Conservation (phyloP, 257 asterid species). For the Solanum chiquidenum region DNA sequence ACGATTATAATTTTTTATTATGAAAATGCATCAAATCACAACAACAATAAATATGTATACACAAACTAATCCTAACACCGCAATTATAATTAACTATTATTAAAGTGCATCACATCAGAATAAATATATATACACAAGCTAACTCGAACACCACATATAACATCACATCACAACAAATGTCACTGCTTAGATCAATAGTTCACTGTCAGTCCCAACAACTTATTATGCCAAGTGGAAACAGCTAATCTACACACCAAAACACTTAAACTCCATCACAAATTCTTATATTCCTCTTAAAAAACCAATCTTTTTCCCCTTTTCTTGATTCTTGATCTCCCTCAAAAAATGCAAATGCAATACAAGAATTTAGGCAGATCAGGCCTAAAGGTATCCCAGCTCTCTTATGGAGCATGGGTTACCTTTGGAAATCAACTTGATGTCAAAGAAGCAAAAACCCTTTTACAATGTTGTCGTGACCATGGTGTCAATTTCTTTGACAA, state of each 20-base stretch:
- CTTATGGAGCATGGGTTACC: slow-evolving; percentile 94
- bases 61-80: fast-evolving
- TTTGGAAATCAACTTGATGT: slow-evolving; percentile 96
- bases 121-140: no score
- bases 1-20: no score
- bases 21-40: no score
- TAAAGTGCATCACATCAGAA: neutral
- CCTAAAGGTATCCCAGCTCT: slow-evolving; percentile 84
- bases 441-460: slow-evolving; percentile 83
- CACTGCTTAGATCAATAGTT: neutral
- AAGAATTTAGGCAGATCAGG: slow-evolving; percentile 89
- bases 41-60: no score
- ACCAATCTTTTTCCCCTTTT: neutral
- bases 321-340: neutral
- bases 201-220: neutral
- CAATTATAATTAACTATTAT: no score
- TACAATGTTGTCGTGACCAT: slow-evolving; percentile 85
- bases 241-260: neutral
- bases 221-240: neutral
- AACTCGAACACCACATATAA: no score
- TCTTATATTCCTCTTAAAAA: neutral
- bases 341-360: slow-evolving; percentile 57
- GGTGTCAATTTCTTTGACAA: slow-evolving; percentile 96
- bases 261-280: neutral
- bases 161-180: neutral